Evolutionary conservation across 2,329 filamentous ascomycete genomes (phyloP).

Genomic region (Epichloe typhina): DNA sequence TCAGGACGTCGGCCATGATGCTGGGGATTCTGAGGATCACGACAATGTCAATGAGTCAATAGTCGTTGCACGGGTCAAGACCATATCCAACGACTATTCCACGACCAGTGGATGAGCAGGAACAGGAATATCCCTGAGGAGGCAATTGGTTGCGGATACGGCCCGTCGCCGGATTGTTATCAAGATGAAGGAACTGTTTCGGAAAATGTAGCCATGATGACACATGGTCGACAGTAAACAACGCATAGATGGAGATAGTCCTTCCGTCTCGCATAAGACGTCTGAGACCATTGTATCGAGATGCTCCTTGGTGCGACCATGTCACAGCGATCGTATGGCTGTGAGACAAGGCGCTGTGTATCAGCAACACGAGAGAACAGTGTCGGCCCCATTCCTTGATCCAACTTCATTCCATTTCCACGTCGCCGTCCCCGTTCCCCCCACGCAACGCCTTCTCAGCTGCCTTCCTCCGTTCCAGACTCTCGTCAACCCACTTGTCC

Average conservation of each 20-base stretch:
- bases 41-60: conserved; percentile 1
- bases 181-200: neutral
- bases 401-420: conserved; percentile 24
- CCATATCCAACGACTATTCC: conserved; percentile 6
- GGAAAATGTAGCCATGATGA: neutral
- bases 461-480: conserved; percentile 40
- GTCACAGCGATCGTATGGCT: neutral
- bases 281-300: neutral
- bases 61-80: conserved; percentile 2
- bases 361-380: neutral
- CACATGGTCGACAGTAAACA: neutral
- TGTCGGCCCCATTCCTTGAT: neutral
- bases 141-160: too few relatives aligned
- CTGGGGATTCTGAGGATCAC: neutral
- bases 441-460: conserved; percentile 22
- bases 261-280: neutral
- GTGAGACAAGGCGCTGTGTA: neutral
- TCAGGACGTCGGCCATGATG: neutral
- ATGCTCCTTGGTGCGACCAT: neutral
- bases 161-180: neutral
- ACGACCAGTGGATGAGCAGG: neutral
- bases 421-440: conserved; percentile 27
- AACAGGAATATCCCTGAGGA: too few relatives aligned
- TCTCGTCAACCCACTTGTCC: conserved; percentile 58
- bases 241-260: neutral